Conservation (phyloP, 805 yeast genomes). For the Myxozyma sirexii region DNA sequence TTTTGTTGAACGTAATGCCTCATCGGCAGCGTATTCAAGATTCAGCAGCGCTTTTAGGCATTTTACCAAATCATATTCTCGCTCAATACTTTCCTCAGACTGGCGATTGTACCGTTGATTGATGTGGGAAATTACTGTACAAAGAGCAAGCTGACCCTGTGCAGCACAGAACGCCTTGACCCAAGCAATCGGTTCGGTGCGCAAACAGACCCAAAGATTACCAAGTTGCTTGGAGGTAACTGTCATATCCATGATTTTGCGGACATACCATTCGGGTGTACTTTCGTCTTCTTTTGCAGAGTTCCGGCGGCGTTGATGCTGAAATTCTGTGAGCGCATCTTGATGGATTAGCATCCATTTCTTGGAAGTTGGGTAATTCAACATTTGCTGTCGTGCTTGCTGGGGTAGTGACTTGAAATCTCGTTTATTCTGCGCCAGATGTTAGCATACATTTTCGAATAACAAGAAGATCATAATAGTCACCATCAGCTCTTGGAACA, state of each 20-base stretch:
- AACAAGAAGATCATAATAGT: too few relatives aligned
- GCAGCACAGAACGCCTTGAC: conserved; percentile 71
- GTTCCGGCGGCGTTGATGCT: conserved; percentile 50
- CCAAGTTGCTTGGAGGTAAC: conserved; percentile 72
- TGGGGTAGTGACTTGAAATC: conserved; percentile 73
- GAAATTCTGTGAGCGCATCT: conserved; percentile 76
- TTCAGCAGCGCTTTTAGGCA: conserved; percentile 77
- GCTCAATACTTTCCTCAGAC: conserved; percentile 56
- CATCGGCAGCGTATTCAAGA: conserved; percentile 58
- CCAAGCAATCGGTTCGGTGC: conserved; percentile 89
- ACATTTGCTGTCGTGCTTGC: conserved; percentile 75
- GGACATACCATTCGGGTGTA: conserved; percentile 77
- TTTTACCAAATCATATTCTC: conserved; percentile 74
- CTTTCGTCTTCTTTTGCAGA: conserved; percentile 38
- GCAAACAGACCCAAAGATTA: conserved; percentile 84
- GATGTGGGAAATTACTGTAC: conserved; percentile 64
- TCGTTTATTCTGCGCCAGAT: conserved; percentile 47
- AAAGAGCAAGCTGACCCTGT: conserved; percentile 80
- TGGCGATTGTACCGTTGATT: conserved; percentile 42
- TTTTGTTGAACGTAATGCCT: conserved; percentile 49
- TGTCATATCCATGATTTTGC: conserved; percentile 67
- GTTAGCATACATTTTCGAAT: conserved; percentile 1
- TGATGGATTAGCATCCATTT: conserved; percentile 92
- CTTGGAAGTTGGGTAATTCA: conserved; percentile 69
- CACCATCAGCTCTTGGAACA: conserved; percentile 80